phyloP scores from a whole-genome alignment of 257 asterid genomes.

The Solanum virginianum region DNA sequence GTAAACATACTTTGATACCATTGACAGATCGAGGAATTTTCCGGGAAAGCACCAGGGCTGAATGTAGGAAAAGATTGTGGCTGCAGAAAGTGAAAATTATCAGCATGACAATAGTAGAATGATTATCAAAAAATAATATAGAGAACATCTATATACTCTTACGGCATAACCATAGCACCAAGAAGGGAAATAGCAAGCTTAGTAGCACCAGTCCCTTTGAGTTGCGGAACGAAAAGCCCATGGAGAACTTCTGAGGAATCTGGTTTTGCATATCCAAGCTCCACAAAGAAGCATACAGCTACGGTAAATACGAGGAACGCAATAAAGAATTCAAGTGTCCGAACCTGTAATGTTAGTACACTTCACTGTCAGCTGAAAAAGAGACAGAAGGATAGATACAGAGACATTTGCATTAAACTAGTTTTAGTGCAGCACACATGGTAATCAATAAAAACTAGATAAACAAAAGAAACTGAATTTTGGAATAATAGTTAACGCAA shows the following conservation, averaged over 20 bases:
- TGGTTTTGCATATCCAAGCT: constrained; percentile 81
- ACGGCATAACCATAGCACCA: constrained; percentile 99
- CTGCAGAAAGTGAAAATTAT: constrained; percentile 22
- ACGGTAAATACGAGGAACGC: constrained; percentile 71
- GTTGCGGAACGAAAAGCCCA: constrained; percentile 85
- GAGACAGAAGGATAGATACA: neutral
- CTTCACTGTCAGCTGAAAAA: neutral
- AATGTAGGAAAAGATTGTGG: constrained; percentile 96
- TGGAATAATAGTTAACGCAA: neutral
- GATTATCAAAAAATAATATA: neutral
- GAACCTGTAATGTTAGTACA: constrained; percentile 44
- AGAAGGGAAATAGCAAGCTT: constrained; percentile 84
- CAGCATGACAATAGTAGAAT: neutral
- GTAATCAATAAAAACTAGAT: neutral
- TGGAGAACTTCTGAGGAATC: constrained; percentile 47
- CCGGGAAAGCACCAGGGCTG: constrained; percentile 91
- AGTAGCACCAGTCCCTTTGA: constrained; percentile 82
- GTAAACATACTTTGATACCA: constrained; percentile 55
- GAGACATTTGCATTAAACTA: neutral
- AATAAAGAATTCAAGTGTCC: constrained; percentile 80
- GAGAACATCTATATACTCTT: constrained; percentile 15
- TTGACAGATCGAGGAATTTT: constrained; percentile 72
- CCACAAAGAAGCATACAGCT: constrained; percentile 77
- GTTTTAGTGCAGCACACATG: neutral
- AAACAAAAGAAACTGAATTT: neutral